Conservation (phyloP, 2,329 filamentous ascomycete species). For the Didymella glomerata region DNA sequence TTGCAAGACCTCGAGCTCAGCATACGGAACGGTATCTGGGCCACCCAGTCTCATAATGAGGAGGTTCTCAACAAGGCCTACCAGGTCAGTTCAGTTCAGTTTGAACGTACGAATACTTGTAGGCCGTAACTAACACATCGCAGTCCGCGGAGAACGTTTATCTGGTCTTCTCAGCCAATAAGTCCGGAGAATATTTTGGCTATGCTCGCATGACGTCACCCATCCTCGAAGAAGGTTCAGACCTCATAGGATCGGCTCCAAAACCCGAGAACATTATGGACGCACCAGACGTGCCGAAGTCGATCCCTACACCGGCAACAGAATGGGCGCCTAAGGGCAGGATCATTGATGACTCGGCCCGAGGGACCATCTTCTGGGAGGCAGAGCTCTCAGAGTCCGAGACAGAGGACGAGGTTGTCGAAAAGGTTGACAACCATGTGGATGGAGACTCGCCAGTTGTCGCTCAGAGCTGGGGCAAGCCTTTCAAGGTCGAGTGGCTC, state of each 20-base stretch:
- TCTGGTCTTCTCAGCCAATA: constrained; percentile 94
- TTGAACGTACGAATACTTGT: too few relatives aligned
- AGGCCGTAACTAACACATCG: constrained; percentile 26
- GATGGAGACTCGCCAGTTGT: constrained; percentile 52
- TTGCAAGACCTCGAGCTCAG: constrained; percentile 89
- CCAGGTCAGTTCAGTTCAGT: constrained; percentile 65
- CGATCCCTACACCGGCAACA: constrained; percentile 80
- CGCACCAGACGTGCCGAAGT: constrained; percentile 75
- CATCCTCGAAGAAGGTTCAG: constrained; percentile 76
- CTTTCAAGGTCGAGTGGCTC: constrained; percentile 90
- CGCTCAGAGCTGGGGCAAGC: constrained; percentile 82
- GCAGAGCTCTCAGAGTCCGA: constrained; percentile 69
- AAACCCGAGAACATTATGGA: constrained; percentile 64
- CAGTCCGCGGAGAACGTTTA: constrained; percentile 85
- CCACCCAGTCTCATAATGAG: constrained; percentile 94
- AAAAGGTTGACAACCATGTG: constrained; percentile 40
- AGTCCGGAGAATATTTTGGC: constrained; percentile 95
- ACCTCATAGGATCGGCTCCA: constrained; percentile 61
- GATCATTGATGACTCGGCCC: constrained; percentile 89
- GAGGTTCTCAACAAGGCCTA: constrained; percentile 82
- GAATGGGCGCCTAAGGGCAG: constrained; percentile 80
- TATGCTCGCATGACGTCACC: constrained; percentile 89
- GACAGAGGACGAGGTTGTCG: constrained; percentile 58
- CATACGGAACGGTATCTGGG: constrained; percentile 88
- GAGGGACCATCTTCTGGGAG: constrained; percentile 99